Evolutionary conservation across 371 early-diverging fungal species (phyloP).

Genomic region (Rhizopus microsporus): DNA sequence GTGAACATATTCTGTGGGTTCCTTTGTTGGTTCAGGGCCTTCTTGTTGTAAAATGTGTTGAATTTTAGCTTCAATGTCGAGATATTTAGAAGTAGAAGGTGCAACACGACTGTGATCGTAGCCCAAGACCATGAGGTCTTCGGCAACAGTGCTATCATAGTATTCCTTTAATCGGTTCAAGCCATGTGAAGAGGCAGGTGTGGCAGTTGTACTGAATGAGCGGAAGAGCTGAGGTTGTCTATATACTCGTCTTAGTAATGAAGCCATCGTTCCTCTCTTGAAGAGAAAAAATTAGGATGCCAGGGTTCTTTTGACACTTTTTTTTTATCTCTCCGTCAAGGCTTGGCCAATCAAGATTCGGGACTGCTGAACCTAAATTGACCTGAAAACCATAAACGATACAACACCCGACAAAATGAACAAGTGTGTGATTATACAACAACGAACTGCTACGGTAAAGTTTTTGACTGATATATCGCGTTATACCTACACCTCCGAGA

Average conservation of each 20-base stretch:
- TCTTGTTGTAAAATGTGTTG: conserved; percentile 28
- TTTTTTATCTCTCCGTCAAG: too few species aligned
- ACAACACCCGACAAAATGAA: too few species aligned
- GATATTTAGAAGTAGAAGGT: conserved; percentile 37
- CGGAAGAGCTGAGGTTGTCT: conserved; percentile 14
- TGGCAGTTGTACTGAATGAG: conserved; percentile 26
- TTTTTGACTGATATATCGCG: too few species aligned
- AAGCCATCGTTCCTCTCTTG: conserved; percentile 7
- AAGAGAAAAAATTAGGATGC: too few species aligned
- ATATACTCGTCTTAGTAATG: conserved; percentile 20
- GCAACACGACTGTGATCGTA: conserved; percentile 75
- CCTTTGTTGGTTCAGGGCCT: conserved; percentile 1
- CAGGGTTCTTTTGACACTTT: too few species aligned
- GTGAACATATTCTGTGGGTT: conserved; percentile 13
- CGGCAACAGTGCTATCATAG: conserved; percentile 78
- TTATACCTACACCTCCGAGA: too few species aligned
- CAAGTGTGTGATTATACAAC: too few species aligned
- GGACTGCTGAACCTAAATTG: too few species aligned
- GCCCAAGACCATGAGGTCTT: conserved; percentile 81
- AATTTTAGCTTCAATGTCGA: conserved; percentile 45
- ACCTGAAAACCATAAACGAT: too few species aligned
- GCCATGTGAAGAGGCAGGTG: conserved; percentile 46
- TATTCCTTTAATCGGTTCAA: conserved; percentile 78
- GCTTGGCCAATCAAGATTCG: too few species aligned
- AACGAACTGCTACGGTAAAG: too few species aligned